These are phyloP conservation scores for Vaccinium darrowii DNA, from an alignment of 148 eudicot species.

Conservation along the genomic window DNA sequence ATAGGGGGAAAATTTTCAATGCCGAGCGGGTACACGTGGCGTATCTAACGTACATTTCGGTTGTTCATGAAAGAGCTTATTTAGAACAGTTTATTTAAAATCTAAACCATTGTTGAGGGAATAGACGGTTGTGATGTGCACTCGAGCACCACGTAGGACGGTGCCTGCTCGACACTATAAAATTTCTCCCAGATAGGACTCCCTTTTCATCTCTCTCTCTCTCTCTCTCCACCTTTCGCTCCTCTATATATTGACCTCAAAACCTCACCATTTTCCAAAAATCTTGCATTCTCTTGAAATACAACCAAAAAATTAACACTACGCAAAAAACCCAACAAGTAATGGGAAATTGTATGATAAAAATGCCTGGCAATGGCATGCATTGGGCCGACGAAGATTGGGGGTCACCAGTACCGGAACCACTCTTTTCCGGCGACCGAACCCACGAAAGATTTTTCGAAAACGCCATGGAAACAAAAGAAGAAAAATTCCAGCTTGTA, in stretches of 20 bases:
- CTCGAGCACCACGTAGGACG: too few species aligned
- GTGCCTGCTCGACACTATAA: too few species aligned
- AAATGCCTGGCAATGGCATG: background rate
- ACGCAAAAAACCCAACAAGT: background rate
- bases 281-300: background rate
- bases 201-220: slow-evolving; percentile 5
- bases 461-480: background rate
- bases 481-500: background rate
- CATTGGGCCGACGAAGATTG: slow-evolving; percentile 40
- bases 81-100: too few species aligned
- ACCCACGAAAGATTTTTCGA: background rate
- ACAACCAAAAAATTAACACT: background rate
- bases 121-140: too few species aligned
- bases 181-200: too few species aligned
- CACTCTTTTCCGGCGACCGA: background rate
- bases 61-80: too few species aligned
- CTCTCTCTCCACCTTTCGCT: background rate
- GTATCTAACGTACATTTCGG: too few species aligned
- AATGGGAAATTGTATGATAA: slow-evolving; percentile 35
- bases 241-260: background rate
- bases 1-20: too few species aligned
- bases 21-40: too few species aligned
- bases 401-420: slow-evolving; percentile 18
- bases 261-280: background rate
- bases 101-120: too few species aligned